Evolutionary conservation across 1,139 yeast species (phyloP), one percentile per base, ranked within the genome.

Genomic region (Blastobotrys serpentis): DNA sequence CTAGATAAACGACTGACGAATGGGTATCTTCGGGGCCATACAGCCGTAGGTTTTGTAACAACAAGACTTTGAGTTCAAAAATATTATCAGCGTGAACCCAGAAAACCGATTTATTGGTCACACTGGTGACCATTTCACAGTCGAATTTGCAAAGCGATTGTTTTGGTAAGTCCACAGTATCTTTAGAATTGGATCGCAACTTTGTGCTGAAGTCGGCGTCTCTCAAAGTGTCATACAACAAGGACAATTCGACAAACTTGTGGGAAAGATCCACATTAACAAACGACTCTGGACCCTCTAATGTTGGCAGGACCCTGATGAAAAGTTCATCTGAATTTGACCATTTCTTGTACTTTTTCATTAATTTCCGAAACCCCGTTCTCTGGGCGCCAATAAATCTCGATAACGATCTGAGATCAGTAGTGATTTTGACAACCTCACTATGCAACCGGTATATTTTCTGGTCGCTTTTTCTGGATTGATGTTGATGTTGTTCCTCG

Each of bases 341-440:
- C 70, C 88, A 81, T 63, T 86, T 87, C 42, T 77, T 62, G 62
- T 86, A 84, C 66, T 89, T 88, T 68, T 89, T 89, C 58, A 88
- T 74, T 49, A 89, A 76, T 67, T 90, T 90, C 55, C 86, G 75
- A 44, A 86, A 73, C 3, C 95, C 97, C 2, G 89, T 82, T 59
- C 84, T 82, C 62, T 90, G 98, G 18, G 89, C 77, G 29, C 86
- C 74, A 14, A 87, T 77, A 63, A 83, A 90, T 53, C 94, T 75
- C 16, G 90, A 77, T 40, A 90, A 69, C 56, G 82, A 79, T 59
- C 86, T 87, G 43, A 87, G 70, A 45, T 81, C 84, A 16, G 73
- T 66, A 11, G 87, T 78, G 8, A 86, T 65, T 17, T 74, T 74
- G 23, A 76, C 52, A 10, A 68, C 58, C 44, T 67, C 72, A 36